Conservation (phyloP, 1,284 basidiomycete genomes). For the Moesziomyces sp. region DNA sequence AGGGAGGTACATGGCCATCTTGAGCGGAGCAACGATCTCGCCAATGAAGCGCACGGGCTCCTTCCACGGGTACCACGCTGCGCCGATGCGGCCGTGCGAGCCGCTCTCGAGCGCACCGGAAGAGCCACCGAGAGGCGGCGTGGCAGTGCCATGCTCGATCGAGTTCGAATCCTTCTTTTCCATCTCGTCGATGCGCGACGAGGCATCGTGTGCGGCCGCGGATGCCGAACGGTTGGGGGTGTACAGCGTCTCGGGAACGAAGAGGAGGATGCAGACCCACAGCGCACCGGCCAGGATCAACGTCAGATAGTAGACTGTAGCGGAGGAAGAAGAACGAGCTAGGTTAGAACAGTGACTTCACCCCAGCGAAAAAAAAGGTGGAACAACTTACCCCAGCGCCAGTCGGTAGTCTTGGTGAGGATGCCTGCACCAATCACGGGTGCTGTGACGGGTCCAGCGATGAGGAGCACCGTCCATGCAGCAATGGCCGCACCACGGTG, state of each 20-base stretch:
- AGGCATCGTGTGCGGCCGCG: not conserved
- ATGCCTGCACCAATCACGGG: conserved; percentile 67
- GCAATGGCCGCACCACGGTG: conserved; percentile 67
- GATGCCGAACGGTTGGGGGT: conserved; percentile 15
- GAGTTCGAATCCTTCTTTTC: conserved; percentile 34
- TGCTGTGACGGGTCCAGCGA: conserved; percentile 62
- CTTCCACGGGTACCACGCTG: conserved; percentile 66
- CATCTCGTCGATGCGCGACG: conserved; percentile 7
- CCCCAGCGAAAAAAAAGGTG: not conserved
- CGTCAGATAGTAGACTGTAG: conserved; percentile 64
- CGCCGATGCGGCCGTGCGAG: conserved; percentile 53
- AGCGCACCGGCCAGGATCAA: conserved; percentile 62
- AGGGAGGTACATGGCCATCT: conserved; percentile 43
- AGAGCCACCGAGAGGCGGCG: conserved; percentile 15
- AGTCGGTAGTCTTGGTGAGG: conserved; percentile 47
- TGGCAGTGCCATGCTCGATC: conserved; percentile 25
- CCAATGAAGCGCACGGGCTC: conserved; percentile 59
- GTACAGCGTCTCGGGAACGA: conserved; percentile 68
- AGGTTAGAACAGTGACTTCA: not conserved
- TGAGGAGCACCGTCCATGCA: conserved; percentile 58
- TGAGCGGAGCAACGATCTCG: conserved; percentile 58
- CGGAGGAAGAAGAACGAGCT: not conserved
- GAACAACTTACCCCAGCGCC: conserved; percentile 36
- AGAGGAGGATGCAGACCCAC: conserved; percentile 57
- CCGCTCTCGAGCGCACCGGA: conserved; percentile 13